phyloP scores from a whole-genome alignment of 441 rosid species.

The Gossypium lobatum region DNA sequence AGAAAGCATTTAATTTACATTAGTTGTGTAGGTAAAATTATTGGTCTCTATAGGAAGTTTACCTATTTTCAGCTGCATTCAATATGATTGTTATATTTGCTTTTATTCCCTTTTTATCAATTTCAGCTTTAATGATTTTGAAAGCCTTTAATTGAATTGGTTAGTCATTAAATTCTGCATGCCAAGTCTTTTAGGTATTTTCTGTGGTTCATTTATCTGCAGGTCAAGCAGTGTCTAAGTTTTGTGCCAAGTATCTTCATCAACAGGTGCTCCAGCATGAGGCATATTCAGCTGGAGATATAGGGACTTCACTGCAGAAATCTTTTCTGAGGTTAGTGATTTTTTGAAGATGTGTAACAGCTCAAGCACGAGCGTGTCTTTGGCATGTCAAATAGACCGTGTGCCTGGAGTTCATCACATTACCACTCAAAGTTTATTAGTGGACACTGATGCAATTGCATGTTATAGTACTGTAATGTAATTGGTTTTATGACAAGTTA shows the following conservation, averaged over 20 bases:
- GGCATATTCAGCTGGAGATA: slow-evolving; percentile 51
- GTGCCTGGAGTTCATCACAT: not conserved
- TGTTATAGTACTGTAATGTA: not conserved
- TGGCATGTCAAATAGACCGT: not conserved
- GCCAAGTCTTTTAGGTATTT: not conserved
- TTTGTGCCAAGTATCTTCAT: slow-evolving; percentile 67
- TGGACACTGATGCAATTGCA: not conserved
- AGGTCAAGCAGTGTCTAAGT: slow-evolving; percentile 65
- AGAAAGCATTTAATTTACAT: not conserved
- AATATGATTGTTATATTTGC: not conserved
- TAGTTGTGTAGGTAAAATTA: not conserved
- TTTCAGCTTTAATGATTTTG: not conserved
- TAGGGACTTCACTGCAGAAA: slow-evolving; percentile 41
- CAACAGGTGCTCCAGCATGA: slow-evolving; percentile 50
- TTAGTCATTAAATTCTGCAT: not conserved
- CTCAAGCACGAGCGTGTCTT: slow-evolving; percentile 1
- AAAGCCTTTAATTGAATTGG: not conserved
- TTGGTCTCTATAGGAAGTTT: not conserved
- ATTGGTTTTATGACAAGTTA: not conserved
- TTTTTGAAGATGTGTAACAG: not conserved
- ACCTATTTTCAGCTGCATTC: not conserved
- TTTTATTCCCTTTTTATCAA: not conserved
- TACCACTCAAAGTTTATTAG: not conserved
- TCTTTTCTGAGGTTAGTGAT: slow-evolving; percentile 46
- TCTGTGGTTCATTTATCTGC: slow-evolving; percentile 6